Conservation (phyloP, 345 rosid genomes). For the Eucalyptus shirleyi region DNA sequence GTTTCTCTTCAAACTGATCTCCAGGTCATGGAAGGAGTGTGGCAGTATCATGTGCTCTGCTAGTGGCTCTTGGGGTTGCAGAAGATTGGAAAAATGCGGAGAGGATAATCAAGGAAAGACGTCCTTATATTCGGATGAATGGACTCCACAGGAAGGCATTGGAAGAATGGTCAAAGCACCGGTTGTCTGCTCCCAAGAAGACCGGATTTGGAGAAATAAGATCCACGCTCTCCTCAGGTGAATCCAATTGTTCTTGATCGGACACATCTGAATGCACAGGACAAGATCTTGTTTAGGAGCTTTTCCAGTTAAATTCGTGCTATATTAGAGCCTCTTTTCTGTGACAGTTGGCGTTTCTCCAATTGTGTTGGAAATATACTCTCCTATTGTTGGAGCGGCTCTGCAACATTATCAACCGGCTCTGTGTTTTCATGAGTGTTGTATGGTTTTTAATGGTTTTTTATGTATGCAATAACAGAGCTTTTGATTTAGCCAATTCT, state of each 20-base stretch:
- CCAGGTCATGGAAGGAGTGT: conserved; percentile 83
- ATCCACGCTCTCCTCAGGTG: neutral
- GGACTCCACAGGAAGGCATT: conserved; percentile 31
- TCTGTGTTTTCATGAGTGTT: neutral
- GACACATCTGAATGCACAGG: neutral
- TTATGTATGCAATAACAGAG: neutral
- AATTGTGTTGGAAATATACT: neutral
- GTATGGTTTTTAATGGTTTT: neutral
- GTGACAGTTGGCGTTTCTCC: neutral
- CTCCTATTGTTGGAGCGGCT: neutral
- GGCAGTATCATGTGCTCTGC: conserved; percentile 50
- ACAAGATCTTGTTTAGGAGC: neutral
- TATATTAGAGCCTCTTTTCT: neutral
- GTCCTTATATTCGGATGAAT: conserved; percentile 50
- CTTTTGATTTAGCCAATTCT: neutral
- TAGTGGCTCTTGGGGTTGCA: conserved; percentile 45
- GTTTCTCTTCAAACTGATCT: neutral
- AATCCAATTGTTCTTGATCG: neutral
- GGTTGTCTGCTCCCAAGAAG: conserved; percentile 18
- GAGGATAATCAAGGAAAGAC: conserved; percentile 24
- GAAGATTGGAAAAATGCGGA: conserved; percentile 69
- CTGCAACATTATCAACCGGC: neutral
- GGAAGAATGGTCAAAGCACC: conserved; percentile 57
- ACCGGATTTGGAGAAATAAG: neutral
- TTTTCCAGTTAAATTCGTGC: neutral